phyloP scores from a whole-genome alignment of 2,329 filamentous ascomycete genomes.

The Fusarium goolgardi region DNA sequence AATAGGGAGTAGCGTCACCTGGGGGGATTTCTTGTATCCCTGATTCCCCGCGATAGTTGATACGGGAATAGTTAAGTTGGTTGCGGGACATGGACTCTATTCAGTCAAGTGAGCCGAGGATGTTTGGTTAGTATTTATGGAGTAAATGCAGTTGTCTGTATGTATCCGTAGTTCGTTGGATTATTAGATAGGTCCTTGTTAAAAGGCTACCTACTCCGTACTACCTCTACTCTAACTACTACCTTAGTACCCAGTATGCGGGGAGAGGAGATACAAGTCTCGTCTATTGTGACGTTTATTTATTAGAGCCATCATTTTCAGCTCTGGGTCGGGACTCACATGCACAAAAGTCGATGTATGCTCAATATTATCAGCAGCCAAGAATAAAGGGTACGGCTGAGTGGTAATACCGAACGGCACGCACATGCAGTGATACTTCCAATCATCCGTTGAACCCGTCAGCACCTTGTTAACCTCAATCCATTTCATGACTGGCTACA shows the following conservation, averaged over 20 bases:
- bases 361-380: slow-evolving; percentile 8
- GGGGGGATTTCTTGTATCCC: background rate
- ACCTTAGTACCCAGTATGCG: background rate
- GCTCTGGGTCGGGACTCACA: slow-evolving; percentile 25
- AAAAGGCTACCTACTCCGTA: background rate
- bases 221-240: background rate
- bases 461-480: slow-evolving; percentile 33
- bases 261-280: background rate
- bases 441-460: slow-evolving; percentile 16
- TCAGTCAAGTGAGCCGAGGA: slow-evolving; percentile 42
- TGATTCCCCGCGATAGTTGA: slow-evolving; percentile 18
- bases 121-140: slow-evolving; percentile 6
- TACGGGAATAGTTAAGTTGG: background rate
- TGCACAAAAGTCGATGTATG: slow-evolving; percentile 1
- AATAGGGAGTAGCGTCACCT: slow-evolving; percentile 30
- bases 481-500: slow-evolving; percentile 3
- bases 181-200: background rate
- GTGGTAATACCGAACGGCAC: slow-evolving; percentile 16
- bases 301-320: slow-evolving; percentile 4
- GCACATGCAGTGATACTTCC: slow-evolving; percentile 17
- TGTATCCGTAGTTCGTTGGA: slow-evolving; percentile 10
- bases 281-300: background rate
- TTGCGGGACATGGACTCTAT: slow-evolving; percentile 30
- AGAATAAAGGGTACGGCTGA: slow-evolving; percentile 1
- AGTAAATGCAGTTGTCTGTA: slow-evolving; percentile 10